phyloP scores from a whole-genome alignment of 306 rosid species.

The Urtica urens region DNA sequence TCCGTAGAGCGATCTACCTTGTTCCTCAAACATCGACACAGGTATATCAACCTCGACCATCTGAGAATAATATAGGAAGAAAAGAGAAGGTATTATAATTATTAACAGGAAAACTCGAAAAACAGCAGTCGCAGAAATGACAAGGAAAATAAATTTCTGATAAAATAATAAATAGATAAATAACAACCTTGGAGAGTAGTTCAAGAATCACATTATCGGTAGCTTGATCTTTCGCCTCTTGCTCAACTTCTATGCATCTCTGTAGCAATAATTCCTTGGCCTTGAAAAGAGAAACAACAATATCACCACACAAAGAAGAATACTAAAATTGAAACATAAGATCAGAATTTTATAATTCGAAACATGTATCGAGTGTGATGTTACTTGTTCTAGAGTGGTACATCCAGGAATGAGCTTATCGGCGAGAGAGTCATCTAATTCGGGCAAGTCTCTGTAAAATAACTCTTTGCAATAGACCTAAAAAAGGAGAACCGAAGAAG shows the following conservation, averaged over 20 bases:
- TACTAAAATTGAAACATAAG: no score
- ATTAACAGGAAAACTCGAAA: not conserved
- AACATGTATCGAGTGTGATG: not conserved
- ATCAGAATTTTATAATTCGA: not conserved
- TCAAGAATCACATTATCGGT: constrained; percentile 82
- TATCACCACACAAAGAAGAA: no score
- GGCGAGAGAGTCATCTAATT: constrained; percentile 75
- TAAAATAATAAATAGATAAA: not conserved
- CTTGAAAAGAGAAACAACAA: constrained; percentile 28
- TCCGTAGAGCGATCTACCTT: constrained; percentile 93
- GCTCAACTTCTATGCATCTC: constrained; percentile 66
- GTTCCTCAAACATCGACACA: constrained; percentile 80
- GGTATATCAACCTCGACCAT: constrained; percentile 83
- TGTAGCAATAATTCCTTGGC: constrained; percentile 62
- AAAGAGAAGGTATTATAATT: no score
- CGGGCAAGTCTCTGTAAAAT: constrained; percentile 82
- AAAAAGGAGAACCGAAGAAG: constrained; percentile 16
- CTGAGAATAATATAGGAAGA: constrained; percentile 36
- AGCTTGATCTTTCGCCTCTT: constrained; percentile 87
- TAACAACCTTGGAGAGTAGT: constrained; percentile 58
- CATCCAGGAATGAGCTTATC: constrained; percentile 74
- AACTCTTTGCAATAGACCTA: constrained; percentile 94
- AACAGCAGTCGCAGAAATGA: no score
- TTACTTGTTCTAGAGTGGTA: constrained; percentile 70
- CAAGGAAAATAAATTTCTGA: not conserved